phyloP scores from a whole-genome alignment of 2,329 filamentous ascomycete genomes.

The Venturiaceae sp. region DNA sequence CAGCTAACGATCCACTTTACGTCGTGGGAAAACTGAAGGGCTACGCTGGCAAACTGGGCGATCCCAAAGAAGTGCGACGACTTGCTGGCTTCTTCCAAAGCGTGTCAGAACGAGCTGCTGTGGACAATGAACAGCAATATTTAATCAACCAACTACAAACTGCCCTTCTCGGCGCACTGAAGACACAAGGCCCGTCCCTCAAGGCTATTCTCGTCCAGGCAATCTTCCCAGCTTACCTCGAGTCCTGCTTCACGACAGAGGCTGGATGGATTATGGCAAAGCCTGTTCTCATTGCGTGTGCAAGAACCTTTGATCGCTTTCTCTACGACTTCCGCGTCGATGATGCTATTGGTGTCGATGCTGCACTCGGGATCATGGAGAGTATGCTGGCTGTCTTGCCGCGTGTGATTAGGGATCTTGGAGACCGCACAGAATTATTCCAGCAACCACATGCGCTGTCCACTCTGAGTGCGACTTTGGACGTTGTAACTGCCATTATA shows the following conservation, averaged over 20 bases:
- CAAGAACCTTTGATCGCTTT: slow-evolving; percentile 31
- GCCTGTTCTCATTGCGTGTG: slow-evolving; percentile 42
- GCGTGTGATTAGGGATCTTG: slow-evolving; percentile 25
- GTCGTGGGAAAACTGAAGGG: slow-evolving; percentile 51
- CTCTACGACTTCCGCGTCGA: slow-evolving; percentile 35
- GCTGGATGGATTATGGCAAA: slow-evolving; percentile 41
- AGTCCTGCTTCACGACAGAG: slow-evolving; percentile 32
- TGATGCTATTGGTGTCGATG: slow-evolving; percentile 27
- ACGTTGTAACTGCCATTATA: slow-evolving; percentile 30
- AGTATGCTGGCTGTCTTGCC: slow-evolving; percentile 26
- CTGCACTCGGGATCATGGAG: slow-evolving; percentile 25
- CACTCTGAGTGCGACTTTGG: slow-evolving; percentile 28
- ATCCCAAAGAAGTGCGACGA: slow-evolving; percentile 40
- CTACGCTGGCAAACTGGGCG: slow-evolving; percentile 44
- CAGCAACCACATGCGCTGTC: slow-evolving; percentile 28
- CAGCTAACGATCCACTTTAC: slow-evolving; percentile 50
- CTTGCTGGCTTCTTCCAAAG: slow-evolving; percentile 50
- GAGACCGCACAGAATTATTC: slow-evolving; percentile 23
- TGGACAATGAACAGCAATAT: slow-evolving; percentile 47
- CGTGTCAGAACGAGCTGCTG: slow-evolving; percentile 47
- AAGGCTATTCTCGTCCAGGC: slow-evolving; percentile 42
- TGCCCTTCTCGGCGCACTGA: slow-evolving; percentile 36
- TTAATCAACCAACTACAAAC: slow-evolving; percentile 43
- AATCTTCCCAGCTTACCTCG: slow-evolving; percentile 49
- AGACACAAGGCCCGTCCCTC: slow-evolving; percentile 36